Base-by-base conservation (phyloP, 352 stramenopile species). In the Salisapilia sapeloensis region DNA sequence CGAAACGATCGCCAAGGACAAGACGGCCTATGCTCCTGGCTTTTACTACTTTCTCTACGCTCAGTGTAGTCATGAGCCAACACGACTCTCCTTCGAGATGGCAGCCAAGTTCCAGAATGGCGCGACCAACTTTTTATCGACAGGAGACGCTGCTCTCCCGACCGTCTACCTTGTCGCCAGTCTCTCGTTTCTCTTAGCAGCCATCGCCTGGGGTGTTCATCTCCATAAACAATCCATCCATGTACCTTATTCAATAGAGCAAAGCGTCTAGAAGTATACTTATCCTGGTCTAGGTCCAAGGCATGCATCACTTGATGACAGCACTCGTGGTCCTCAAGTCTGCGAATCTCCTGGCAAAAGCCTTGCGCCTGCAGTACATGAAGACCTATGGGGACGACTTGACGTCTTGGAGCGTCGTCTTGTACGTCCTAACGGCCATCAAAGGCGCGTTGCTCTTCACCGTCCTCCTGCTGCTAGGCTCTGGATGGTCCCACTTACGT, bases 361-460 rank as follows among this genome's bases (percentile, higher is more conserved):
- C 78, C 11, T 76, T 97, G 56, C 76, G 87, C 30, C 96, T 91
- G 46, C 93, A 96, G 58, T 96, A 92, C 56, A 96, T 98, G 64
- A 89, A 93, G 41, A 53, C 77, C 10, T 87, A 92, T 33, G 94
- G 94, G 6, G 74, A 96, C 48, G 81, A 85, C 32, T 46, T 87
- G 15, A 92, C 93, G 28, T 72, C 77, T 33, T 98, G 92, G 83
- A 64, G 65, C n/a, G 50, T 67, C 6, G 55, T 98, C 4, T 98
- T 92, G 42, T 98, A 98, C 56, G 56, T 89, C 4, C 93, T 98
- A 48, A 60, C 81, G 30, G 96, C 94, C 38, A 51, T 98, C 12
- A 98, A 97, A 47, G 86, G 90, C 16, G 69, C 95, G 26, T 86
- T 96, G 42, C 66, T 98, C n/a, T 98, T 98, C 46, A 81, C 90